These are phyloP conservation scores for Phytophthora chlamydospora DNA, from an alignment of 352 stramenopile genomes.

Conservation along the genomic window DNA sequence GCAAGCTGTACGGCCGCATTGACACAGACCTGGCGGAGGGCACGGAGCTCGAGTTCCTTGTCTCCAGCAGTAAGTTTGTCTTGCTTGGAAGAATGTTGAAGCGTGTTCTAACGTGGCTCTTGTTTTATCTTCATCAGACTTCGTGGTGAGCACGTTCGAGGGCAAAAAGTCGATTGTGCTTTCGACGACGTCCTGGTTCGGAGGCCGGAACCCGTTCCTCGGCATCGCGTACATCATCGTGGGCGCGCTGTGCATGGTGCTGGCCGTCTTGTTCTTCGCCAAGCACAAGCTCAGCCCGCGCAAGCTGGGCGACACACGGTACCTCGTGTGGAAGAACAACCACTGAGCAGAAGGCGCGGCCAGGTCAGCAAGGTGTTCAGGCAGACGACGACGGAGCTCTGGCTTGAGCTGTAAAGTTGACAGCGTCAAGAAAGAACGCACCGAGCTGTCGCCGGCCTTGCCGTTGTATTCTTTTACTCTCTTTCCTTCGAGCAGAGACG, in stretches of 20 bases:
- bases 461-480: constrained; percentile 39
- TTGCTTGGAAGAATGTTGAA: not conserved
- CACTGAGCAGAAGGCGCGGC: constrained; percentile 53
- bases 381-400: constrained; percentile 14
- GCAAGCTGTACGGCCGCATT: constrained; percentile 99
- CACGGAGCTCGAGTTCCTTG: constrained; percentile 91
- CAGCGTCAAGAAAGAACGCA: constrained; percentile 23
- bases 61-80: constrained; percentile 87
- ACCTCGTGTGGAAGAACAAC: constrained; percentile 97
- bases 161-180: constrained; percentile 98
- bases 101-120: constrained; percentile 1
- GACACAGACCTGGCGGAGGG: constrained; percentile 90
- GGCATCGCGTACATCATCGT: constrained; percentile 97
- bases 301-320: constrained; percentile 94
- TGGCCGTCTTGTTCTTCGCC: constrained; percentile 95
- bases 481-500: constrained; percentile 25
- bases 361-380: constrained; percentile 23
- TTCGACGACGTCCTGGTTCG: constrained; percentile 96
- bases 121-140: constrained; percentile 76
- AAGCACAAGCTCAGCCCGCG: constrained; percentile 96
- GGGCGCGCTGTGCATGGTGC: constrained; percentile 92
- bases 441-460: constrained; percentile 20
- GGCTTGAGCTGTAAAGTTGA: constrained; percentile 28
- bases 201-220: constrained; percentile 96
- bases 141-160: constrained; percentile 94